Evolutionary conservation across 495 filamentous ascomycete genomes (phyloP).

Genomic region (Trichoderma orchidacearum): DNA sequence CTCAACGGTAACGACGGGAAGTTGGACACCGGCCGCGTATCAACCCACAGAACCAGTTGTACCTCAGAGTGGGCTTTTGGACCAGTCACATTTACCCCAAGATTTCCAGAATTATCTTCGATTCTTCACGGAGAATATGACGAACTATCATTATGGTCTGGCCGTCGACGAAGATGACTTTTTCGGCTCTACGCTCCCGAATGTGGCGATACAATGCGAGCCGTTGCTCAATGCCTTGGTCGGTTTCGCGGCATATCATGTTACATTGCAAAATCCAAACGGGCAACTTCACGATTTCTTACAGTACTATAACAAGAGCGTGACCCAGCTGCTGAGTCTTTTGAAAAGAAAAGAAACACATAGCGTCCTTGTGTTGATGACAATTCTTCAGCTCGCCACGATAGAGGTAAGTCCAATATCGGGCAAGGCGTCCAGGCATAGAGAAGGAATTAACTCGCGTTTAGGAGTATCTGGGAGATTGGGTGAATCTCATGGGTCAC

Average conservation of each 20-base stretch:
- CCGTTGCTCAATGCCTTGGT: slow-evolving; percentile 79
- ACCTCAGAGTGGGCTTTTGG: slow-evolving; percentile 11
- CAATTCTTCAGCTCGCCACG: slow-evolving; percentile 81
- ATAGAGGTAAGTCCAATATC: slow-evolving; percentile 57
- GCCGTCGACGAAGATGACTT: slow-evolving; percentile 55
- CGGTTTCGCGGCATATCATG: slow-evolving; percentile 84
- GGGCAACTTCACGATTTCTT: slow-evolving; percentile 72
- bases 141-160: slow-evolving; percentile 68
- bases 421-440: not conserved
- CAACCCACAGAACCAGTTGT: slow-evolving; percentile 14
- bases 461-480: slow-evolving; percentile 91
- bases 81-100: slow-evolving; percentile 40
- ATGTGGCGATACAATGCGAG: slow-evolving; percentile 62
- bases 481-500: slow-evolving; percentile 82
- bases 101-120: slow-evolving; percentile 68
- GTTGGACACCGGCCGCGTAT: slow-evolving; percentile 14
- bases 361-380: slow-evolving; percentile 63
- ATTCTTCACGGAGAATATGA: slow-evolving; percentile 63
- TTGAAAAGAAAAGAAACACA: slow-evolving; percentile 56
- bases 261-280: slow-evolving; percentile 50
- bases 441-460: slow-evolving; percentile 11
- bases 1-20: slow-evolving; percentile 22
- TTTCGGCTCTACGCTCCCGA: slow-evolving; percentile 54
- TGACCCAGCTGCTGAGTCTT: slow-evolving; percentile 59
- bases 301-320: slow-evolving; percentile 78